These are phyloP conservation scores for Fusarium phyllophilum DNA, from an alignment of 2,329 filamentous ascomycete species.

Conservation along the genomic window DNA sequence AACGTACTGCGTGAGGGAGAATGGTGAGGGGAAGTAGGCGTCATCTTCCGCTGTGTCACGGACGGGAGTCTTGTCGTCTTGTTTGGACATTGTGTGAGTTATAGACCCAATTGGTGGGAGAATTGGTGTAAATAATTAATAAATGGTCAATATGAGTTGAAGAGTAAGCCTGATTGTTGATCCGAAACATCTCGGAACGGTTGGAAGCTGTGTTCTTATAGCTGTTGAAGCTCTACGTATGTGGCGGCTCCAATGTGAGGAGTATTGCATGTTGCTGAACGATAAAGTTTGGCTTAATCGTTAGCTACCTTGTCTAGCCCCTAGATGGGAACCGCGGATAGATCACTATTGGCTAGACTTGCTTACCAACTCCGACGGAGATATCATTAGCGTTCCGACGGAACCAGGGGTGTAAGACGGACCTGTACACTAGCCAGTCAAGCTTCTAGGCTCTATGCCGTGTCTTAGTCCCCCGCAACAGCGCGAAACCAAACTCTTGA, in stretches of 20 bases:
- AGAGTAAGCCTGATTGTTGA: too few relatives aligned
- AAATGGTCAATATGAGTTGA: too few relatives aligned
- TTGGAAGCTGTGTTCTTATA: not conserved
- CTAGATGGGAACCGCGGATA: fast-evolving
- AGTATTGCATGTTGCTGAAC: too few relatives aligned
- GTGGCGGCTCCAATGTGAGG: not conserved
- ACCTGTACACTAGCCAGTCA: not conserved
- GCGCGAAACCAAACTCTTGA: fast-evolving
- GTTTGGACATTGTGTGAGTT: not conserved
- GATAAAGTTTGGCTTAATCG: not conserved
- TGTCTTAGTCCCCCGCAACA: not conserved
- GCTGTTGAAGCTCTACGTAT: not conserved
- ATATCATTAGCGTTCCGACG: not conserved
- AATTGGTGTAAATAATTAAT: too few relatives aligned
- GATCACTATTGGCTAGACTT: fast-evolving
- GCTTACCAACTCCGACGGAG: not conserved
- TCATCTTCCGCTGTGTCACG: slow-evolving; percentile 2
- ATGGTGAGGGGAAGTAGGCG: slow-evolving; percentile 5
- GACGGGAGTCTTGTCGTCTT: not conserved
- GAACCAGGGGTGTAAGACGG: not conserved
- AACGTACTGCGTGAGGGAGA: not conserved
- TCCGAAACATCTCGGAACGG: not conserved
- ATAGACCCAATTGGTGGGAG: fast-evolving
- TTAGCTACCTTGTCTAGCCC: not conserved
- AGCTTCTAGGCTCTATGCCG: not conserved